Percentiles rank a stretch among this genome's conserved stretches.
These are phyloP conservation scores for Pseudozyma sp. DNA, from an alignment of 1,284 basidiomycete genomes.

Conservation along the genomic window DNA sequence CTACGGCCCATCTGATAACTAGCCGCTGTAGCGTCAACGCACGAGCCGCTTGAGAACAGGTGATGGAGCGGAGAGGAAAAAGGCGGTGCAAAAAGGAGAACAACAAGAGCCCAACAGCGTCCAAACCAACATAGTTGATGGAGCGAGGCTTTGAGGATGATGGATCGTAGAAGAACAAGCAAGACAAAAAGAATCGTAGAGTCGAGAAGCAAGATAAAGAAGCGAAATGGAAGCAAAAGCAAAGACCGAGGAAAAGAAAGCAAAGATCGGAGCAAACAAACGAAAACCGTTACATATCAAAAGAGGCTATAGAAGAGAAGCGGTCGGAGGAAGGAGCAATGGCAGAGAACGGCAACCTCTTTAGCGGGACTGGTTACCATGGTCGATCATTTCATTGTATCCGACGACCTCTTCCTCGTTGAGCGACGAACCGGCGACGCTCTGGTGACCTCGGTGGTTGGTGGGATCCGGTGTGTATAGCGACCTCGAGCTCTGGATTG, in stretches of 20 bases:
- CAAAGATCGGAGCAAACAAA: background rate
- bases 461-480: constrained; percentile 56
- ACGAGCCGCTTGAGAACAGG: too few species aligned
- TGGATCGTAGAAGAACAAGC: background rate
- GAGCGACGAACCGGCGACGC: constrained; percentile 54
- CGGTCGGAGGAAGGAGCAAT: background rate
- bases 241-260: background rate
- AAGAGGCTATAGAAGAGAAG: background rate
- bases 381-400: constrained; percentile 65
- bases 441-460: constrained; percentile 44
- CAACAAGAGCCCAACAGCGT: too few species aligned
- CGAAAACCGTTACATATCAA: background rate
- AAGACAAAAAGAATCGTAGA: background rate
- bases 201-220: background rate
- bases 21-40: too few species aligned
- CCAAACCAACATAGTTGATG: too few species aligned
- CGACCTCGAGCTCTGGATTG: constrained; percentile 35
- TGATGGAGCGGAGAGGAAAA: too few species aligned
- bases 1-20: too few species aligned
- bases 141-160: too few species aligned
- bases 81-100: too few species aligned
- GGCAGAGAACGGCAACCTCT: background rate
- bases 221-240: background rate
- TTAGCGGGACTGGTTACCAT: constrained; percentile 51
- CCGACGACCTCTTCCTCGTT: constrained; percentile 67